Conservation (phyloP, 108 stramenopile genomes). For the Cyclostephanos invisitatus region DNA sequence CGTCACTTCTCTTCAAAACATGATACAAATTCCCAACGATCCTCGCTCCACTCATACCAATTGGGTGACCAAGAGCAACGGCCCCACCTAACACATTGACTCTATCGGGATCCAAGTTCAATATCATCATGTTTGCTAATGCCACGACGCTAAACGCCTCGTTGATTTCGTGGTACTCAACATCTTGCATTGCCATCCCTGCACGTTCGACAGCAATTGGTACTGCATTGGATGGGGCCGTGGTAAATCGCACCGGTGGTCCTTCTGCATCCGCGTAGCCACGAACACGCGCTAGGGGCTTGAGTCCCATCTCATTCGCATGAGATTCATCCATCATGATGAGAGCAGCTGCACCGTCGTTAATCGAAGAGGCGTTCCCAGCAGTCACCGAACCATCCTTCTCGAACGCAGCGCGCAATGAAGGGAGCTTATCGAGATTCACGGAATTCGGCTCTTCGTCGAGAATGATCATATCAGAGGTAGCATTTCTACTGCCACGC, state of each 20-base stretch:
- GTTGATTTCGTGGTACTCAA: constrained; percentile 97
- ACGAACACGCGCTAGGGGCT: constrained; percentile 81
- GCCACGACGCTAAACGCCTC: constrained; percentile 98
- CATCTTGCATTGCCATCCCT: constrained; percentile 71
- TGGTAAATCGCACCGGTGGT: constrained; percentile 91
- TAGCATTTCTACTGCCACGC: constrained; percentile 44
- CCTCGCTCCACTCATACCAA: constrained; percentile 92
- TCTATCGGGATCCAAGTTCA: constrained; percentile 72
- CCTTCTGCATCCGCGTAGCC: constrained; percentile 90
- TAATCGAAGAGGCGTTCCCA: constrained; percentile 95
- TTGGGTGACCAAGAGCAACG: constrained; percentile 95
- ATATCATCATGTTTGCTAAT: constrained; percentile 84
- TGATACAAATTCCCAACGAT: constrained; percentile 89
- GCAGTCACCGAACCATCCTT: constrained; percentile 94
- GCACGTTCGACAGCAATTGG: constrained; percentile 85
- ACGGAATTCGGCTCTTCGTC: constrained; percentile 90
- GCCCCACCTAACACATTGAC: constrained; percentile 97
- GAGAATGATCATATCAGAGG: constrained; percentile 50
- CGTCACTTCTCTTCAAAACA: constrained; percentile 87
- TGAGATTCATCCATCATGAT: constrained; percentile 84
- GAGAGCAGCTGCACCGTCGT: constrained; percentile 95
- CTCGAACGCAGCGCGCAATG: constrained; percentile 87
- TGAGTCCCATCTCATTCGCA: constrained; percentile 64
- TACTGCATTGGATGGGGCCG: constrained; percentile 90
- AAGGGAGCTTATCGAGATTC: constrained; percentile 72